Evolutionary conservation across 2,329 filamentous ascomycete species (phyloP).

Genomic region (Fusarium sp.): DNA sequence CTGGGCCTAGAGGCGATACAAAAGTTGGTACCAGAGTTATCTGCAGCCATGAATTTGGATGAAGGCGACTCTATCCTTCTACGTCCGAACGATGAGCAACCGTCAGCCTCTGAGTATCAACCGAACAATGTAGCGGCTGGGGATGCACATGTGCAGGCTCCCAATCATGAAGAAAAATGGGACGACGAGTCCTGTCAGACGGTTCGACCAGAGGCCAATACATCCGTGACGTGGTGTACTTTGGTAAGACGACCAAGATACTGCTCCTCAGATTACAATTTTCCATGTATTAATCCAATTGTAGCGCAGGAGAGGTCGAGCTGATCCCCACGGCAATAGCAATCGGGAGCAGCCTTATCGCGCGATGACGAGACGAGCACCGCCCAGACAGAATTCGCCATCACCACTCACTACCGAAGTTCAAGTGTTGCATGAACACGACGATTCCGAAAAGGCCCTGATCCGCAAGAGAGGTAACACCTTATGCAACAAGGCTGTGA

Average conservation of each 20-base stretch:
- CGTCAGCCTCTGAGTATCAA: neutral
- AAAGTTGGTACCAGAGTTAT: neutral
- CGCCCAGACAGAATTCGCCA: neutral
- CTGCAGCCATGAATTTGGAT: neutral
- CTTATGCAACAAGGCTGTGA: neutral
- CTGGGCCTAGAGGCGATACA: neutral
- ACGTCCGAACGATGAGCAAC: neutral
- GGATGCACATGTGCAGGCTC: neutral
- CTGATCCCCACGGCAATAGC: neutral
- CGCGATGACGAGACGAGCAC: neutral
- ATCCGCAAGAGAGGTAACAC: neutral
- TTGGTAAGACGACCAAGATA: neutral
- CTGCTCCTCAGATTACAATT: neutral
- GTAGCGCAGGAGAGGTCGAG: neutral
- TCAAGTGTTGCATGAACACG: neutral
- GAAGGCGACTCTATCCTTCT: neutral
- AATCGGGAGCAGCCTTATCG: neutral
- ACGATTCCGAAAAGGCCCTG: neutral
- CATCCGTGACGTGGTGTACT: neutral
- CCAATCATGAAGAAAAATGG: neutral
- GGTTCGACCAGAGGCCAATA: neutral
- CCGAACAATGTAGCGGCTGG: neutral
- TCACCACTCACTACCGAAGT: neutral
- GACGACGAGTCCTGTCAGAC: neutral
- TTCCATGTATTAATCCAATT: neutral